A percentile compares a stretch with the other conserved stretches of the same genome.
These are phyloP conservation scores for Lactarius hatsudake DNA, from an alignment of 768 basidiomycete genomes.

Conservation along the genomic window DNA sequence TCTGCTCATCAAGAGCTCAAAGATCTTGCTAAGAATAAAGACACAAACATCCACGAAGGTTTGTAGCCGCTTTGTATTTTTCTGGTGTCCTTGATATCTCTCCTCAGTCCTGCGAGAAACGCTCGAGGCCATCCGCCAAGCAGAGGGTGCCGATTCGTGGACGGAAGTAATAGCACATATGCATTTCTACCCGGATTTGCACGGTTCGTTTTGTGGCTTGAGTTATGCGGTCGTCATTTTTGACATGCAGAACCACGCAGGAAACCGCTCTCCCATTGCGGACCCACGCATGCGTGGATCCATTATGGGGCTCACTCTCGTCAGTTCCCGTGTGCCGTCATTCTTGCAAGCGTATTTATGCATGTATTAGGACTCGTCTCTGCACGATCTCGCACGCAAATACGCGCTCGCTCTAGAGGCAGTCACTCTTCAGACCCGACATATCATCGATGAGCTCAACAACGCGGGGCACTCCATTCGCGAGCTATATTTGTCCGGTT, in stretches of 20 bases:
- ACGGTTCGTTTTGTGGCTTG: constrained; percentile 49
- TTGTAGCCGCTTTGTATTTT: constrained; percentile 22
- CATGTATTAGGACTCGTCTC: constrained; percentile 54
- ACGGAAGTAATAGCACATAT: constrained; percentile 88
- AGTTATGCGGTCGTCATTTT: not conserved
- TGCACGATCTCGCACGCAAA: constrained; percentile 82
- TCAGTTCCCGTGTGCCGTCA: constrained; percentile 32
- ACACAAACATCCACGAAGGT: constrained; percentile 60
- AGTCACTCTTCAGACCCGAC: constrained; percentile 90
- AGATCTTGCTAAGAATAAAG: constrained; percentile 55
- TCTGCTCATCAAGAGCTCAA: constrained; percentile 74
- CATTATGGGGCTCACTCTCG: constrained; percentile 81
- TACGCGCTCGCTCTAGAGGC: constrained; percentile 91
- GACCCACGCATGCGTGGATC: constrained; percentile 95
- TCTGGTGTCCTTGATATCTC: not conserved
- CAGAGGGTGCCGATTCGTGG: constrained; percentile 53
- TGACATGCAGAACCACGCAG: constrained; percentile 38
- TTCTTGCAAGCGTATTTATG: not conserved
- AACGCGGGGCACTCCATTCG: constrained; percentile 76
- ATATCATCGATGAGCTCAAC: constrained; percentile 92
- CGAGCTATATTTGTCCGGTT: constrained; percentile 88
- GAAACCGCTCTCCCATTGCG: constrained; percentile 94
- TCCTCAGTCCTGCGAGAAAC: constrained; percentile 65
- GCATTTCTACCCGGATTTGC: constrained; percentile 94
- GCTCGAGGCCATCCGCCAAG: constrained; percentile 62